phyloP scores from a whole-genome alignment of 345 rosid genomes.

The Hibiscus mutabilis region DNA sequence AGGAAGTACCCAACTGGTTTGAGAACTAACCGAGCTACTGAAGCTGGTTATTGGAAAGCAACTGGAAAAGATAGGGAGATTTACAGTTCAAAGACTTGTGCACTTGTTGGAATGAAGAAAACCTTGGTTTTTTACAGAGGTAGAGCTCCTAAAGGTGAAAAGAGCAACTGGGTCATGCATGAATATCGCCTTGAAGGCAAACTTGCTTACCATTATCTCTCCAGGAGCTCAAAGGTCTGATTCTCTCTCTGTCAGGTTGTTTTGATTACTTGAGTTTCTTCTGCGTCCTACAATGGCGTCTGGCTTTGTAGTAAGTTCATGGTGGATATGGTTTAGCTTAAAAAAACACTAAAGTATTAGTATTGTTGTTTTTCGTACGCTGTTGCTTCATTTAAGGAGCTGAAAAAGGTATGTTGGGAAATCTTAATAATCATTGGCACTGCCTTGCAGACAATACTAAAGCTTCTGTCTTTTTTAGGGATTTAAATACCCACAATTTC shows the following conservation, averaged over 20 bases:
- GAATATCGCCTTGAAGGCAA: conserved; percentile 96
- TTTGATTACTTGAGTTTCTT: background rate
- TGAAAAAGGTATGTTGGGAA: conserved; percentile 3
- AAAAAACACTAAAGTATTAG: background rate
- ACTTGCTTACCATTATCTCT: conserved; percentile 72
- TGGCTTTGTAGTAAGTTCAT: background rate
- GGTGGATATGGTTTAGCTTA: background rate
- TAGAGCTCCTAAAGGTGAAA: conserved; percentile 89
- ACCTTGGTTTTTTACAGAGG: conserved; percentile 85
- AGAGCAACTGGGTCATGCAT: conserved; percentile 96
- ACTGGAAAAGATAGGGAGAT: conserved; percentile 92
- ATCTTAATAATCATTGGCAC: background rate
- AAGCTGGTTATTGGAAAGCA: conserved; percentile 97
- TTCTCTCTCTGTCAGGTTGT: background rate
- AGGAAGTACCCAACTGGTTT: conserved; percentile 90
- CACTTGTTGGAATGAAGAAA: conserved; percentile 91
- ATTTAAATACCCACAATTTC: background rate
- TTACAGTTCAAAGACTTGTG: conserved; percentile 69
- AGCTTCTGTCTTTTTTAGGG: background rate
- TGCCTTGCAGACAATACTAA: background rate
- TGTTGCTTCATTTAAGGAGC: background rate
- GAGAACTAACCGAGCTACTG: conserved; percentile 88
- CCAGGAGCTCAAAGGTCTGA: conserved; percentile 66
- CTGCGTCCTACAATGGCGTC: background rate
- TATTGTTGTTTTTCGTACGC: background rate